Evolutionary conservation across 768 basidiomycete genomes (phyloP).

Genomic region (Phallus indusiatus): DNA sequence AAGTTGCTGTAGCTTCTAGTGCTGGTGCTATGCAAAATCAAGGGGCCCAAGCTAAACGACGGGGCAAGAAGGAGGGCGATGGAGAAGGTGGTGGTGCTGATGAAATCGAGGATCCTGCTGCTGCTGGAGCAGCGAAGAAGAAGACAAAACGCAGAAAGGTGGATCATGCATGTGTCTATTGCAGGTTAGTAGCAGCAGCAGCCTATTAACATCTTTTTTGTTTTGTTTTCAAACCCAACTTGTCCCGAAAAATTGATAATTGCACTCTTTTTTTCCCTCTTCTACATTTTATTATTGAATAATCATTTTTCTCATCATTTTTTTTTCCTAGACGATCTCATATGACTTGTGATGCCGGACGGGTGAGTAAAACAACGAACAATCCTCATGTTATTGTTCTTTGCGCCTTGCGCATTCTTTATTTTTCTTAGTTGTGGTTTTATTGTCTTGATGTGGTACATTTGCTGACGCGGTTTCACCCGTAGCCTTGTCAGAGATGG

Average conservation of each 20-base stretch:
- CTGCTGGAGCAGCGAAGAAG: slow-evolving; percentile 21
- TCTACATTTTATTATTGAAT: slow-evolving; percentile 35
- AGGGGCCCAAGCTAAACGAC: neutral
- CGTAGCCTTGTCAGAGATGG: slow-evolving; percentile 84
- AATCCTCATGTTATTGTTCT: neutral
- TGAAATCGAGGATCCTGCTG: neutral
- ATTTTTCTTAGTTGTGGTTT: slow-evolving; percentile 5
- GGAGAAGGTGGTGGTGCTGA: neutral
- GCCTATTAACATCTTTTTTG: slow-evolving; percentile 28
- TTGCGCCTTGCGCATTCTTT: neutral
- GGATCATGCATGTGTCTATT: slow-evolving; percentile 91
- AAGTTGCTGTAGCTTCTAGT: neutral
- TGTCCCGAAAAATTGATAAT: neutral
- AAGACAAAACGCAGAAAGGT: slow-evolving; percentile 68
- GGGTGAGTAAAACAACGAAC: neutral
- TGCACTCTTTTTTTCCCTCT: neutral
- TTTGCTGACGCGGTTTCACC: neutral
- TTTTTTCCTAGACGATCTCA: slow-evolving; percentile 10
- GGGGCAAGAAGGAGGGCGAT: neutral
- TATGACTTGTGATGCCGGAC: slow-evolving; percentile 18
- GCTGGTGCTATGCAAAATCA: neutral
- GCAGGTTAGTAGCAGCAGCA: slow-evolving; percentile 82
- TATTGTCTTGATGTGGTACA: neutral
- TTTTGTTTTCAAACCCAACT: neutral
- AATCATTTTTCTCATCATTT: neutral